These are phyloP conservation scores for Diaporthe caulivora DNA, from an alignment of 2,329 filamentous ascomycete genomes.

Conservation along the genomic window DNA sequence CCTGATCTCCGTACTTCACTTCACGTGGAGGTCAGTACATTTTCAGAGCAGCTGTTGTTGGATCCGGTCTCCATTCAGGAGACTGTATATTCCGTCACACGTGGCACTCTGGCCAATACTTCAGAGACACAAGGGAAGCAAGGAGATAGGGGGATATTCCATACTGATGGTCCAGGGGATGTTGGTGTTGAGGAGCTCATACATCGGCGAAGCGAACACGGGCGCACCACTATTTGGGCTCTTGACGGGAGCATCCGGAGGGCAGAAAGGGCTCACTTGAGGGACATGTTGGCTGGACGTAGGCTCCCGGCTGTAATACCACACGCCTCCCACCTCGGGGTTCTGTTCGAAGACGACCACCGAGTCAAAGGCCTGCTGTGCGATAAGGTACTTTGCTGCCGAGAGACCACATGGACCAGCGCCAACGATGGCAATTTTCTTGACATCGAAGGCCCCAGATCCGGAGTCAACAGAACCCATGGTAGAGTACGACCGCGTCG, in stretches of 20 bases:
- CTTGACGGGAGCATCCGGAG: slow-evolving; percentile 74
- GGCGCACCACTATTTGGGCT: slow-evolving; percentile 55
- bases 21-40: slow-evolving; percentile 7
- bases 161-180: slow-evolving; percentile 79
- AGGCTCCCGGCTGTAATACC: slow-evolving; percentile 77
- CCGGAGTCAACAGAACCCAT: slow-evolving; percentile 45
- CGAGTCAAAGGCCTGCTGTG: slow-evolving; percentile 74
- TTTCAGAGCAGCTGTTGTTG: not conserved
- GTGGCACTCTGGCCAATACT: not conserved
- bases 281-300: slow-evolving; percentile 69
- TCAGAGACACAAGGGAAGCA: not conserved
- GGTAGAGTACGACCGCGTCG: not conserved
- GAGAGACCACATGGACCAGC: slow-evolving; percentile 85
- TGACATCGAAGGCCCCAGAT: slow-evolving; percentile 59
- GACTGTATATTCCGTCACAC: not conserved
- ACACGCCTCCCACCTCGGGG: slow-evolving; percentile 81
- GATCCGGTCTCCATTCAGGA: not conserved
- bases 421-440: slow-evolving; percentile 81
- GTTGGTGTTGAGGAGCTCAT: slow-evolving; percentile 86
- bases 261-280: slow-evolving; percentile 74
- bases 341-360: slow-evolving; percentile 89
- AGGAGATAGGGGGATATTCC: not conserved
- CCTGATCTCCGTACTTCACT: slow-evolving; percentile 79
- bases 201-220: slow-evolving; percentile 85
- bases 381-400: slow-evolving; percentile 83